Base-by-base conservation (phyloP, 2,329 filamentous ascomycete genomes). In the Eurotiales sp. region DNA sequence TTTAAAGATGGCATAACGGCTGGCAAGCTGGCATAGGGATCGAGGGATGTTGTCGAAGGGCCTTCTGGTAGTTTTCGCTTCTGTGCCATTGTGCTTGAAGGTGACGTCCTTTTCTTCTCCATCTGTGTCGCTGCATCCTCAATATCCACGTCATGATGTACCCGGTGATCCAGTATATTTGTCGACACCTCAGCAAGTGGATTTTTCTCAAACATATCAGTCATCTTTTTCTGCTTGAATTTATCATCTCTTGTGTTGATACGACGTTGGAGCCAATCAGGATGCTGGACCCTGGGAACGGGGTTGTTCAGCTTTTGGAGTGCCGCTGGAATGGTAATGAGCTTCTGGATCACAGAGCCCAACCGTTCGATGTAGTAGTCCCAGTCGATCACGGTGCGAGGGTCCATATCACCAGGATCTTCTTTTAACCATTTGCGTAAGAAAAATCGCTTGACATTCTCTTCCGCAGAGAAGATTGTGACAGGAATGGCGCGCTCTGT, bases 211-310 rank as follows among this genome's bases (percentile, higher is more conserved):
- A 99, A 96, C 60, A 96, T 76, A 63, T 97, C 93, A 0, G 92
- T 99, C 77, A 99, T 87, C 73, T 99, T 99, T 75, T 91, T 95
- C 73, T 99, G 93, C 76, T 99, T 96, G 78, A 97, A 86, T 66
- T 87, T 91, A 72, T 99, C 93, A 52, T 99, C 93, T 69, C 96
- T 97, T 68, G 87, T 86, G 59, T 93, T 89, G 70, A 99, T 96
- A 48, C 92, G 82, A 53, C 90, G 84, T 63, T 96, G 90, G 29
- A 99, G 80, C 93, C 93, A 99, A 50, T 99, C 95, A 0, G 93
- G 93, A 71, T 99, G 95, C 6, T 88, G 79, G 11, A 99, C 90
- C 58, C 95, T 81, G 12, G 93, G 95, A 1, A 97, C 92, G 0
- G 93, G 93, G 63, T 99, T 99, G 50, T 86, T 82, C 50, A 99